Conservation (phyloP, 176 grass and related monocot genomes). For the Elymus sibiricus region DNA sequence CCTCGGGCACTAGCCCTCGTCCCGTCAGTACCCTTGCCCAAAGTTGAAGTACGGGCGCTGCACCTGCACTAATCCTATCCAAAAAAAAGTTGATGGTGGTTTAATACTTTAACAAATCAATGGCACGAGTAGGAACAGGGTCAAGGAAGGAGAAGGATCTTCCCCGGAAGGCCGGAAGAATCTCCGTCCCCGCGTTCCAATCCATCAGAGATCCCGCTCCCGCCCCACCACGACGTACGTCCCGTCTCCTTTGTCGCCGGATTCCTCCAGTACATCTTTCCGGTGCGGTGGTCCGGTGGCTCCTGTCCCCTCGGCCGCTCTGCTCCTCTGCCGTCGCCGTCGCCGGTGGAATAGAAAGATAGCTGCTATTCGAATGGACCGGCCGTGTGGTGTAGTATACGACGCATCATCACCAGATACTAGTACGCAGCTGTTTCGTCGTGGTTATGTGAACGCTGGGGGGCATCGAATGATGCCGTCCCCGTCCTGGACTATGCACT, state of each 20-base stretch:
- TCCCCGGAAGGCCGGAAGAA: neutral
- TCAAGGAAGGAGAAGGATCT: neutral
- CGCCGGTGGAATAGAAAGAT: neutral
- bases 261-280: neutral
- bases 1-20: neutral
- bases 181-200: neutral
- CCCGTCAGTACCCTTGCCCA: neutral
- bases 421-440: neutral
- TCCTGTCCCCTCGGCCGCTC: neutral
- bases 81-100: neutral
- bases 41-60: neutral
- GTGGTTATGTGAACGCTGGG: neutral
- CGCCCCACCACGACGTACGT: neutral
- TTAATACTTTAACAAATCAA: no score
- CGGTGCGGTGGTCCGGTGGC: neutral
- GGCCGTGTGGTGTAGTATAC: neutral
- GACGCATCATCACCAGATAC: neutral
- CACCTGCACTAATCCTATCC: neutral
- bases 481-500: no score
- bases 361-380: neutral
- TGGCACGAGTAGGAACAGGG: neutral
- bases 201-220: neutral
- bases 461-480: neutral
- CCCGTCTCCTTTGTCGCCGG: neutral
- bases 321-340: neutral